Evolutionary conservation across 257 asterid genomes (phyloP), one percentile per base, ranked within the genome.

Genomic region (Salvia miltiorrhiza): DNA sequence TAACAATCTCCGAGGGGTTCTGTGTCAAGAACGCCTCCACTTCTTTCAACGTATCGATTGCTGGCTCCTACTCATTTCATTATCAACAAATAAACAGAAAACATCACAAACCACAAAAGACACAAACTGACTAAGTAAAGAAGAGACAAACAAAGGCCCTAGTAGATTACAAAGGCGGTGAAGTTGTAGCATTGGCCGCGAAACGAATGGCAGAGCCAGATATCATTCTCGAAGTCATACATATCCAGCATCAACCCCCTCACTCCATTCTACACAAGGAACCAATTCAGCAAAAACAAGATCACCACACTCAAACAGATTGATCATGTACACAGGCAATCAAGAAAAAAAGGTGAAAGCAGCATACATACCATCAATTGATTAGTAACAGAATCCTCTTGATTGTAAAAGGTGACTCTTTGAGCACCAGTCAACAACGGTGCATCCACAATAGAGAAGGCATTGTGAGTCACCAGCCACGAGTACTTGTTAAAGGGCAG

Each of bases 191-290:
- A 93, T 72, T 93, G 96, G 69, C 97, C 97, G 9, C 77, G 89
- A 67, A 93, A 85, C 6, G 99, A 93, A 79, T 93, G 99, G 63
- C 99, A 93, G 70, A 93, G 95, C 99, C 99, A 93, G 71, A 93
- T 86, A 75, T 90, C 96, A 44, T 88, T 84, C 86, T 88, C 95
- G 78, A 93, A 93, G 74, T 93, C 99, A 55, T 93, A 90, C 99
- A 93, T 88, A 79, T 93, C 99, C 86, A 93, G 85, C 99, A 93
- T 93, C 85, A 93, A 79, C 45, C 99, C 99, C 77, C 99, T 84
- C 62, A 90, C 99, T 82, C 97, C 97, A 82, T 93, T 93, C 99
- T 90, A 80, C 66, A 81, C 62, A 80, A 73, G 10, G 45, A 64
- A 17, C 58, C 67, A 53, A 37, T 3, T 2, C 62, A 44, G n/a